Base-by-base conservation (phyloP, 306 rosid species). In the Rubus idaeus region DNA sequence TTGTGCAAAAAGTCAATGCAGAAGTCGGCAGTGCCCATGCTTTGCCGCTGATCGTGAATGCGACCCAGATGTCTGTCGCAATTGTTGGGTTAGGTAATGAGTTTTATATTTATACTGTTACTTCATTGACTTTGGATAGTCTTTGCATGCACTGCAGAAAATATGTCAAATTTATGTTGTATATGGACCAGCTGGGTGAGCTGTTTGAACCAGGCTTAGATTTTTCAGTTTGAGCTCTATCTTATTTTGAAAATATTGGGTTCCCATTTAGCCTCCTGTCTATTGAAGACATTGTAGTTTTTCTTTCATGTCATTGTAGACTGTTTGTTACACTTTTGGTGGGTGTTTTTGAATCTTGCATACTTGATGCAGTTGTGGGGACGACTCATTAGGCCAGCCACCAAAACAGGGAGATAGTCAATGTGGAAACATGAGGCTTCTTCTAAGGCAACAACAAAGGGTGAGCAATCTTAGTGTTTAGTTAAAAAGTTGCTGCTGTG, bases 381-480 rank as follows among this genome's bases (percentile, higher is more conserved):
- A 90, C 39, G 95, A 96, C 75, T 83, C 91, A 42, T 75, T 90
- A 71, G 98, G 92, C 16, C 95, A 92, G 90, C 97, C 98, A 70
- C 92, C 91, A 14, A 88, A 86, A 70, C 96, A 84, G 71, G 97
- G 98, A 74, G 97, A 95, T 77, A 85, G 90, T 71, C 98, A 95
- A 78, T 95, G 98, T 65, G 98, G 98, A 77, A 95, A 95, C 89
- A 95, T 95, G 98, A 88, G 97, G 84, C 97, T 95, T 75, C 96
- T 95, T 68, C 88, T 95, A 68, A 88, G 98, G 89, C 98, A 95
- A 73, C 96, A 92, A 57, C 97, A 95, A 80, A 92, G 97, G 89
- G 98, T 95, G 70, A 83, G 98, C 42, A 68, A 69, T 75, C 39
- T 71, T 50, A 45, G 69, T 70, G 21, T 77, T 42, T 53, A 50